Base-by-base conservation (phyloP, 2,329 filamentous ascomycete genomes). In the Aureobasidium pullulans region DNA sequence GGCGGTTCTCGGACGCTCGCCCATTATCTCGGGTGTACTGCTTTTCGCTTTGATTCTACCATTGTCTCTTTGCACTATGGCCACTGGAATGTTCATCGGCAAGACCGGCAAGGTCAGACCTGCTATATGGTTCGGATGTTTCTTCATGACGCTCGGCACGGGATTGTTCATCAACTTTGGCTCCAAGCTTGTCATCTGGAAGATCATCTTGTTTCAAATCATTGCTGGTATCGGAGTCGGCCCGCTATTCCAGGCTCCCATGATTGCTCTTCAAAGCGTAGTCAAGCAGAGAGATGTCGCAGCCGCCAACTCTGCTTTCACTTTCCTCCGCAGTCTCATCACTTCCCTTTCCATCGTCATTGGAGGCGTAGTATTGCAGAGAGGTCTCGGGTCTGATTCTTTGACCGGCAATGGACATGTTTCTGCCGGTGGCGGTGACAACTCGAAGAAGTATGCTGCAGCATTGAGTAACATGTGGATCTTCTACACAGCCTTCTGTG, bases 1-100 rank as follows among this genome's bases (percentile, higher is more conserved):
- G 68, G 80, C 84, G 2, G 86, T 86, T 0, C 78, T 85, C 2
- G 79, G 79, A 49, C 82, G 82, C 1, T 78, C 79, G 0, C 83
- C 86, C 0, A 73, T 88, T 37, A 75, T 76, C 15, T 88, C 84
- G 0, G 79, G 78, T 65, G 67, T 76, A 9, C 67, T 70, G 1
- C 63, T 76, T 47, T 74, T 77, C 44, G 65, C 86, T 0, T 79
- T 87, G 13, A 76, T 88, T 2, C 75, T 89, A 0, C 85, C 87
- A 0, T 80, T 85, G 42, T 83, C 72, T 29, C 61, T 75, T 1
- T 68, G 70, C 0, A 76, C 77, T 56, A 73, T 82, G 2, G 39
- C 73, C 0, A 72, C 72, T 1, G 82, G 81, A 1, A 59, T 81
- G n/a, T 63, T 79, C 28, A 80, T 80, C 60, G 73, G 79, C 61